Percentiles rank a stretch among this genome's conserved stretches.
These are phyloP conservation scores for Entrophospora sp. DNA, from an alignment of 192 early-diverging fungal genomes.

Conservation along the genomic window DNA sequence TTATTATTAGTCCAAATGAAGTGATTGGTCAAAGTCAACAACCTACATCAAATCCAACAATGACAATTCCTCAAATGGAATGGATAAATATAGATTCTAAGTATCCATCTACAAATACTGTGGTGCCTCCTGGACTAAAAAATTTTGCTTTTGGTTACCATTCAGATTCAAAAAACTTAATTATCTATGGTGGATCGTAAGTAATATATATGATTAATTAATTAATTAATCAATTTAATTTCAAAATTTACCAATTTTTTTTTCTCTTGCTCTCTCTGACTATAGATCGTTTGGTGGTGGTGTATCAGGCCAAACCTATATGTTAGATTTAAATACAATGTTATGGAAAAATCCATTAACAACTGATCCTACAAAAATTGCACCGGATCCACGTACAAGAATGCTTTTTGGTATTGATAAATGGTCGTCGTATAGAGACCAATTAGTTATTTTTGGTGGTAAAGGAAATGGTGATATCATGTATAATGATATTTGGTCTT, in stretches of 20 bases:
- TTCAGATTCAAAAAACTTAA: background rate
- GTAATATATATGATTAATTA: background rate
- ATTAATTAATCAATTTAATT: background rate
- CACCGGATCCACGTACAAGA: background rate
- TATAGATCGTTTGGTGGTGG: background rate
- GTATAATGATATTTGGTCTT: constrained; percentile 13
- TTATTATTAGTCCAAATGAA: too few species aligned
- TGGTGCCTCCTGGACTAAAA: background rate
- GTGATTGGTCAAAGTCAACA: background rate
- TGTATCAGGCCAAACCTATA: background rate
- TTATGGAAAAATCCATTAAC: background rate
- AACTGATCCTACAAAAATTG: background rate
- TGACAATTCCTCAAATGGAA: background rate
- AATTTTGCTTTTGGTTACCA: constrained; percentile 5
- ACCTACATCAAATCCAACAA: background rate
- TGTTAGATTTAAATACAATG: background rate
- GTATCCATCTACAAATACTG: background rate
- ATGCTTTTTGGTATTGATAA: constrained; percentile 12
- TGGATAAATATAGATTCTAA: background rate
- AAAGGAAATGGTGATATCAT: background rate
- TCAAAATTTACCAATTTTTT: background rate
- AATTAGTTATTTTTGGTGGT: background rate
- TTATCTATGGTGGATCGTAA: constrained; percentile 14
- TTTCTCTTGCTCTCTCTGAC: too few species aligned
- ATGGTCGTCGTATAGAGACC: background rate